Conservation (phyloP, 306 rosid genomes). For the Lagenaria siceraria region DNA sequence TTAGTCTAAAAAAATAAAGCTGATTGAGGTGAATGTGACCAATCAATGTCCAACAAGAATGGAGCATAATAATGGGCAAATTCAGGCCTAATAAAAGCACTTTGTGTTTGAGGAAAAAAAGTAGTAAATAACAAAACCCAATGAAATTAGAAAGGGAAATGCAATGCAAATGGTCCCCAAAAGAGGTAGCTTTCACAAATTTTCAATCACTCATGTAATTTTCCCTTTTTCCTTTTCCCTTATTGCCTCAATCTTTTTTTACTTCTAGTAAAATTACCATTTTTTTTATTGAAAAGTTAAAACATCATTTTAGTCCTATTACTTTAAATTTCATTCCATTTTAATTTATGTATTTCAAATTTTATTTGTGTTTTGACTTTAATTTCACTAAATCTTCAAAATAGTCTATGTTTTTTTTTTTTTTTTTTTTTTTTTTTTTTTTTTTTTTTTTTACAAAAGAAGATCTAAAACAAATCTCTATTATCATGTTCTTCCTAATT, state of each 20-base stretch:
- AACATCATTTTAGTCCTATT: too few relatives aligned
- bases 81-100: background rate
- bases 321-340: too few relatives aligned
- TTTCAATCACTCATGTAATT: background rate
- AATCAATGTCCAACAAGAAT: background rate
- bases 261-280: too few relatives aligned
- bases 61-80: background rate
- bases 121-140: background rate
- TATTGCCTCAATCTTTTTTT: too few relatives aligned
- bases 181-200: background rate
- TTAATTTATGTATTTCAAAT: background rate
- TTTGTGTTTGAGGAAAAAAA: background rate
- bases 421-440: too few relatives aligned
- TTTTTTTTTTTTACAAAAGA: too few relatives aligned
- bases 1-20: background rate
- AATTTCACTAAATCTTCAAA: too few relatives aligned
- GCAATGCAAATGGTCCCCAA: background rate
- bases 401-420: too few relatives aligned
- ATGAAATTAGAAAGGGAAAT: background rate
- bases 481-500: too few relatives aligned
- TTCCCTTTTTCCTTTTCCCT: background rate
- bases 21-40: background rate
- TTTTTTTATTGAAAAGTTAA: too few relatives aligned
- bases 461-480: too few relatives aligned
- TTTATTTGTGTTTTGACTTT: too few relatives aligned